These are phyloP conservation scores for Neonectria faginata DNA, from an alignment of 2,329 filamentous ascomycete genomes.

Conservation along the genomic window DNA sequence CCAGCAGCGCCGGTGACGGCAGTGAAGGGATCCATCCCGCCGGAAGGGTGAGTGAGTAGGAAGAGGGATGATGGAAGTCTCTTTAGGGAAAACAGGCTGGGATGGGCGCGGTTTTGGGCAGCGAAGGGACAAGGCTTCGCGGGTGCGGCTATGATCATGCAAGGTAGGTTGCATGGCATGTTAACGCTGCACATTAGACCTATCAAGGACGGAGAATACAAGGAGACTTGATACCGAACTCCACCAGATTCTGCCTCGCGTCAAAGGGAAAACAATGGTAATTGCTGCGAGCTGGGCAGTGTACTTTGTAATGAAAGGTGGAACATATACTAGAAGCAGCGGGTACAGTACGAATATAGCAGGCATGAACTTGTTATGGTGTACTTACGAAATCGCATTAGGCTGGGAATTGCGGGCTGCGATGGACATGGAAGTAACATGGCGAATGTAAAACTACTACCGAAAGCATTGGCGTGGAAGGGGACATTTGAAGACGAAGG, in stretches of 20 bases:
- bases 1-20: slow-evolving; percentile 4
- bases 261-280: too few relatives aligned
- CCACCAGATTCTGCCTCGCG: neutral
- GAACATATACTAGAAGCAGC: neutral
- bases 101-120: neutral
- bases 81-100: neutral
- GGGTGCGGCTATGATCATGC: neutral
- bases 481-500: neutral
- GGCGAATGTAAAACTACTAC: neutral
- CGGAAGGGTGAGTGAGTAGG: neutral
- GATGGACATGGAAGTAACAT: neutral
- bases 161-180: neutral
- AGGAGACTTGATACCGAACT: neutral
- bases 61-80: neutral
- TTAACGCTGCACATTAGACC: neutral
- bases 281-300: too few relatives aligned
- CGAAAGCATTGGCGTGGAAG: neutral
- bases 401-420: too few relatives aligned
- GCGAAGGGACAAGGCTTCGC: neutral
- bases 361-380: too few relatives aligned
- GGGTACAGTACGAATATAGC: neutral
- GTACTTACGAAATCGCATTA: too few relatives aligned
- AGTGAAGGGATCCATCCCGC: slow-evolving; percentile 3
- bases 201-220: neutral
- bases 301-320: too few relatives aligned